Percentiles rank a stretch among this genome's conserved stretches.
Evolutionary conservation across 2,329 filamentous ascomycete genomes (phyloP).

Genomic region (Pseudopyricularia cyperi): DNA sequence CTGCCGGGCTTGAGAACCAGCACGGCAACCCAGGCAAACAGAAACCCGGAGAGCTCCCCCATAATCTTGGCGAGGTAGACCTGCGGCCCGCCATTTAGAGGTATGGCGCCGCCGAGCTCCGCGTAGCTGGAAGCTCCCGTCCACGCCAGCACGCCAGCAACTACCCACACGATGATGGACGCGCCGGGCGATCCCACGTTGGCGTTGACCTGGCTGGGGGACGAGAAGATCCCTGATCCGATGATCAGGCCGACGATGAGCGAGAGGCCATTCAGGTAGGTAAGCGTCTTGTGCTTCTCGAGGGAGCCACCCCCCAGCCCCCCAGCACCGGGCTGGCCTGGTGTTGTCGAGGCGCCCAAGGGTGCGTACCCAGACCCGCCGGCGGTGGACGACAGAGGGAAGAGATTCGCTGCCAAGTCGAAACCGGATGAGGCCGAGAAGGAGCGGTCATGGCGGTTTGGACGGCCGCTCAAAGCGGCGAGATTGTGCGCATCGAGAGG

Average conservation of each 20-base stretch:
- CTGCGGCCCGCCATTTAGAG: conserved; percentile 86
- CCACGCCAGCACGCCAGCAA: conserved; percentile 90
- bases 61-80: conserved; percentile 94
- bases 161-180: conserved; percentile 77
- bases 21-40: conserved; percentile 94
- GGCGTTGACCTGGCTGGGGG: conserved; percentile 80
- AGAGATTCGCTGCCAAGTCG: conserved; percentile 87
- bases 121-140: conserved; percentile 92
- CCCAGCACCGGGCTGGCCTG: conserved; percentile 35
- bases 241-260: conserved; percentile 89
- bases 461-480: conserved; percentile 24
- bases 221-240: conserved; percentile 91
- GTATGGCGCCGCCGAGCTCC: conserved; percentile 89
- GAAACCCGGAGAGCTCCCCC: conserved; percentile 80
- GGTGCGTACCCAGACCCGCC: conserved; percentile 66
- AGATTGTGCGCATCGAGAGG: conserved; percentile 54
- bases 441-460: conserved; percentile 42
- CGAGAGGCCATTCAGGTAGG: conserved; percentile 85
- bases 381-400: conserved; percentile 76
- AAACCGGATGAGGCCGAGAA: conserved; percentile 91
- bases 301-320: conserved; percentile 62
- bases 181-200: conserved; percentile 88
- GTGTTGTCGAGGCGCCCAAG: conserved; percentile 60
- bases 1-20: conserved; percentile 88
- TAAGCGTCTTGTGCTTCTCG: conserved; percentile 92